A percentile compares a stretch with the other conserved stretches of the same genome.
These are phyloP conservation scores for Penicillium ucsense DNA, from an alignment of 495 filamentous ascomycete genomes.

Conservation along the genomic window DNA sequence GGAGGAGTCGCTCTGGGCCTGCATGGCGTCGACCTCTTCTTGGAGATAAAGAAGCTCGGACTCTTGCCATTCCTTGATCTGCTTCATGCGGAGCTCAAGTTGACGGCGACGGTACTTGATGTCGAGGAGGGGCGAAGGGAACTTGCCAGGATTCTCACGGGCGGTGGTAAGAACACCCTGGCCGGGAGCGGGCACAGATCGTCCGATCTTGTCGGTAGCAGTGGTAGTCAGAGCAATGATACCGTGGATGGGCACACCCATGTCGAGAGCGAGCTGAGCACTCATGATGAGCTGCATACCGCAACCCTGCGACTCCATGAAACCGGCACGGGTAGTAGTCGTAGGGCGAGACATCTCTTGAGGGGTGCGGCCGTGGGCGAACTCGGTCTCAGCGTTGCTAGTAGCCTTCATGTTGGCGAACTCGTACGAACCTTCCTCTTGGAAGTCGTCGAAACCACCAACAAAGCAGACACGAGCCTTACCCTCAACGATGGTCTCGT, in stretches of 20 bases:
- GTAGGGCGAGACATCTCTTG: slow-evolving; percentile 97
- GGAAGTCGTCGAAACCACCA: slow-evolving; percentile 98
- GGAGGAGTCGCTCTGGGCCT: slow-evolving; percentile 54
- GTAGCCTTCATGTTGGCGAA: slow-evolving; percentile 99
- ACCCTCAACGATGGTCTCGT: slow-evolving; percentile 94
- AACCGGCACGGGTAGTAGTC: slow-evolving; percentile 91
- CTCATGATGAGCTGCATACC: slow-evolving; percentile 99
- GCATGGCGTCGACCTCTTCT: slow-evolving; percentile 85
- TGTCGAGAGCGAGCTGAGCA: slow-evolving; percentile 88
- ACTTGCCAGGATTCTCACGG: slow-evolving; percentile 80
- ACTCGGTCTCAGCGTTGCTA: slow-evolving; percentile 91
- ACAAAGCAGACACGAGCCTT: slow-evolving; percentile 96
- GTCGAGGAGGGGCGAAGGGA: slow-evolving; percentile 88
- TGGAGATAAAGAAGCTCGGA: slow-evolving; percentile 87
- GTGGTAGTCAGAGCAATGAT: slow-evolving; percentile 89
- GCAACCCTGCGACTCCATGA: slow-evolving; percentile 99
- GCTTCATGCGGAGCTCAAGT: slow-evolving; percentile 80
- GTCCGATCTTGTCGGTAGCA: slow-evolving; percentile 98
- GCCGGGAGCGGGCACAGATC: slow-evolving; percentile 90
- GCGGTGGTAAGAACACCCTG: slow-evolving; percentile 97
- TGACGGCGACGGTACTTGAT: slow-evolving; percentile 95
- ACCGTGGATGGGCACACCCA: slow-evolving; percentile 97
- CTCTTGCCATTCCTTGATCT: slow-evolving; percentile 94
- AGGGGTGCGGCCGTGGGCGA: slow-evolving; percentile 89
- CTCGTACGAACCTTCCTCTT: slow-evolving; percentile 97